Evolutionary conservation across 2,329 filamentous ascomycete species (phyloP).

Genomic region (Rutstroemia sydowiana): DNA sequence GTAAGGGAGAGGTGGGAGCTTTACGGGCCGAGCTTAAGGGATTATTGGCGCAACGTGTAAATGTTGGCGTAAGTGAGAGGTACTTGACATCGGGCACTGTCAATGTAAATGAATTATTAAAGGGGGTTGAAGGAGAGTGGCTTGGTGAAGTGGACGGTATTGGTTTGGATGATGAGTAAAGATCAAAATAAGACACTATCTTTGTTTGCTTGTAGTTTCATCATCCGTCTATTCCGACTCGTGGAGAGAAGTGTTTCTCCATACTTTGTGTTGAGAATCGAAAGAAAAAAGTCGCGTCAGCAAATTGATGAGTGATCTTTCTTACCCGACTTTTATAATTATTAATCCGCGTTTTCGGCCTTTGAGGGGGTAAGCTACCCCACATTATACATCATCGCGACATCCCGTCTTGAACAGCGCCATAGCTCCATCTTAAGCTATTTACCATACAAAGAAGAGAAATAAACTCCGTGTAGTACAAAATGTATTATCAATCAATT

Average conservation of each 20-base stretch:
- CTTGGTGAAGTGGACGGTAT: constrained; percentile 29
- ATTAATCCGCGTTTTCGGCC: neutral
- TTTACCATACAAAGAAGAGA: too few species aligned
- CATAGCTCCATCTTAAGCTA: too few species aligned
- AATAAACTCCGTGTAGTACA: neutral
- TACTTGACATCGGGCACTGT: constrained; percentile 81
- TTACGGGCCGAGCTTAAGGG: constrained; percentile 66
- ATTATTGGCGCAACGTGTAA: constrained; percentile 66
- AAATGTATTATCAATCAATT: constrained; percentile 14
- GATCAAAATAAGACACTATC: neutral
- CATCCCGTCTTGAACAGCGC: neutral
- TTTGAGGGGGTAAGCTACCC: neutral
- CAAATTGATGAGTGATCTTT: neutral
- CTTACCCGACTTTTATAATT: neutral
- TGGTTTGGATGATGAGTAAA: constrained; percentile 26
- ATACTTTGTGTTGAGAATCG: too few species aligned
- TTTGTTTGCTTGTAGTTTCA: neutral
- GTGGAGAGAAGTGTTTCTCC: too few species aligned
- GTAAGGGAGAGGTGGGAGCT: constrained; percentile 65
- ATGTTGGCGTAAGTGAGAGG: constrained; percentile 78
- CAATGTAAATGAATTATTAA: constrained; percentile 67
- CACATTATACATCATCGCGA: neutral
- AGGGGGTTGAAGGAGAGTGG: constrained; percentile 50
- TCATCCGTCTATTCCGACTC: too few species aligned
- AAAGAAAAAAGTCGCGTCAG: too few species aligned